A percentile compares a stretch with the other conserved stretches of the same genome.
phyloP scores from a whole-genome alignment of 108 stramenopile species.

The Conticribra weissflogii region DNA sequence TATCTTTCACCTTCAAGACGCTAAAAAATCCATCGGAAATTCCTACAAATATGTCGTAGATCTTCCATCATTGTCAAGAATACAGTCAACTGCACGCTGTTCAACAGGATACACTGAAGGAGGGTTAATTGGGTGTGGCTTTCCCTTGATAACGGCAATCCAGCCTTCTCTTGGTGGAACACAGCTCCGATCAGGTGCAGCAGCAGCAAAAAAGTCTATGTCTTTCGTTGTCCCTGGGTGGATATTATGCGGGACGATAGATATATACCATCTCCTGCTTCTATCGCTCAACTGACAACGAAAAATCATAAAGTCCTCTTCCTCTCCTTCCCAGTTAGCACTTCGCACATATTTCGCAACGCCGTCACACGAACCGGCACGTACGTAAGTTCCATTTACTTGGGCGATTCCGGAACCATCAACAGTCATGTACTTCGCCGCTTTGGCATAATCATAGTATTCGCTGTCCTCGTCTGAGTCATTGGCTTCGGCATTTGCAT shows the following conservation, averaged over 20 bases:
- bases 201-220: slow-evolving; percentile 75
- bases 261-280: slow-evolving; percentile 83
- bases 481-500: slow-evolving; percentile 64
- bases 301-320: slow-evolving; percentile 32
- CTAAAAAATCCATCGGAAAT: no score
- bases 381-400: slow-evolving; percentile 70
- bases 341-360: slow-evolving; percentile 53
- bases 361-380: slow-evolving; percentile 52
- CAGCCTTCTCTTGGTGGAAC: slow-evolving; percentile 54
- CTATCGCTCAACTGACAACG: slow-evolving; percentile 76
- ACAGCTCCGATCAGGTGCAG: slow-evolving; percentile 27
- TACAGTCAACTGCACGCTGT: no score
- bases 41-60: no score
- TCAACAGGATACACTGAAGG: no score
- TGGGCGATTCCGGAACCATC: slow-evolving; percentile 70
- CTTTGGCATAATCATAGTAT: slow-evolving; percentile 60
- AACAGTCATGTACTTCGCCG: slow-evolving; percentile 48
- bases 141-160: slow-evolving; percentile 18
- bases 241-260: slow-evolving; percentile 59
- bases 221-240: slow-evolving; percentile 71
- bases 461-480: slow-evolving; percentile 77
- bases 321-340: slow-evolving; percentile 44
- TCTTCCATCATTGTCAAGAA: no score
- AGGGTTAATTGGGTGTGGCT: no score
- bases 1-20: no score